A percentile compares a stretch with the other conserved stretches of the same genome.
phyloP scores from a whole-genome alignment of 2,329 filamentous ascomycete species.

The Ilyonectria robusta region DNA sequence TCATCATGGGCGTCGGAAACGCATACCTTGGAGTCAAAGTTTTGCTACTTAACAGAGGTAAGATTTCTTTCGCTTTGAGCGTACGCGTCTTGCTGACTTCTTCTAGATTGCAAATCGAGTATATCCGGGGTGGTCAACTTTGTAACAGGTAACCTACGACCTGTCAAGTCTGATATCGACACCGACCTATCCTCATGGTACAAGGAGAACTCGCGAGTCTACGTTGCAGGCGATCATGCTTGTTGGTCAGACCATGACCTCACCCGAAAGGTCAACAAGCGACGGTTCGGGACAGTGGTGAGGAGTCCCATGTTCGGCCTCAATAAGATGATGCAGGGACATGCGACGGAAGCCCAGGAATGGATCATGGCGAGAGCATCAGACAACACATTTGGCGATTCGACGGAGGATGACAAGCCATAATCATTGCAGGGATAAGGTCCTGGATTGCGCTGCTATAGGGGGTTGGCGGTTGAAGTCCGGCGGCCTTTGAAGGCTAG shows the following conservation, averaged over 20 bases:
- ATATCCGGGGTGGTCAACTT: conserved; percentile 85
- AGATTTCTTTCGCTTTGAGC: conserved; percentile 21
- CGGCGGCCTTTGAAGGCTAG: background rate
- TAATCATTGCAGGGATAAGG: conserved; percentile 23
- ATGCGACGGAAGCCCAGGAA: conserved; percentile 64
- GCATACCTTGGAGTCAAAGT: conserved; percentile 88
- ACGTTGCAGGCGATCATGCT: conserved; percentile 80
- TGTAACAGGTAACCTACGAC: conserved; percentile 81
- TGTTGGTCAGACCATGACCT: conserved; percentile 79
- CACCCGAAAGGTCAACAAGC: conserved; percentile 70
- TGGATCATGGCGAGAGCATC: conserved; percentile 64
- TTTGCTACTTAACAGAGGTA: conserved; percentile 83
- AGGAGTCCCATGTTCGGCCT: conserved; percentile 65
- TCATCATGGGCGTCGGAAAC: conserved; percentile 91
- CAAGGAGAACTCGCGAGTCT: conserved; percentile 83
- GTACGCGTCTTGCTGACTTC: conserved; percentile 30
- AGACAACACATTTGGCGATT: conserved; percentile 56
- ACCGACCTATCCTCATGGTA: conserved; percentile 86
- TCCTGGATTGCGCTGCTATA: conserved; percentile 8
- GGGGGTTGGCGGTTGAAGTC: conserved; percentile 2
- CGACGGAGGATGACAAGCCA: conserved; percentile 65
- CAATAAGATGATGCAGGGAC: conserved; percentile 69
- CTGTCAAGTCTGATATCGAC: conserved; percentile 84
- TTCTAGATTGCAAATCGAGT: conserved; percentile 73
- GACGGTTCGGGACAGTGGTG: conserved; percentile 72